These are phyloP conservation scores for Serendipita vermifera DNA, from an alignment of 768 basidiomycete species.

Conservation along the genomic window DNA sequence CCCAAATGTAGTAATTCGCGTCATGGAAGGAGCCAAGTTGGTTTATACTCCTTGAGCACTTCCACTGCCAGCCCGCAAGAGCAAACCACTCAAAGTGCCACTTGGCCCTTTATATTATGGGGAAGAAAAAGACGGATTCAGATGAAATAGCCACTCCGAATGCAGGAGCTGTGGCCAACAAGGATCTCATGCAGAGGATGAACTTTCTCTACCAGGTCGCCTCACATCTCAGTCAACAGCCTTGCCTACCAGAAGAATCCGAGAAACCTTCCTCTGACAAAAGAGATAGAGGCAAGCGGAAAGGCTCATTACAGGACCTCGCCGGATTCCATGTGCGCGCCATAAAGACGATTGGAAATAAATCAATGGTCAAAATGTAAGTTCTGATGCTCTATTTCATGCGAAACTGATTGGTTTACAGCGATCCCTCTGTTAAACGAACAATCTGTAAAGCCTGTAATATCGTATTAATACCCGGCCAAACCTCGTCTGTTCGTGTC, in stretches of 20 bases:
- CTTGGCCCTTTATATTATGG: background rate
- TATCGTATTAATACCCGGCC: background rate
- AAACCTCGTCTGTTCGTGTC: background rate
- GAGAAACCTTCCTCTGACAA: background rate
- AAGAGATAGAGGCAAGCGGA: background rate
- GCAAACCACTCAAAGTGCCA: background rate
- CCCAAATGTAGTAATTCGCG: slow-evolving; percentile 61
- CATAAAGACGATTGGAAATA: slow-evolving; percentile 3
- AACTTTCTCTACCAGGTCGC: slow-evolving; percentile 12
- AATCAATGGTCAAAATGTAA: slow-evolving; percentile 4
- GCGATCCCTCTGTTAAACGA: slow-evolving; percentile 4
- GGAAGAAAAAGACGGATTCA: slow-evolving; percentile 5
- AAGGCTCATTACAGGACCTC: background rate
- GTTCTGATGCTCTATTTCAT: background rate
- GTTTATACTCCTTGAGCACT: background rate
- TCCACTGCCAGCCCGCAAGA: background rate
- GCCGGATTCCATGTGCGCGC: background rate
- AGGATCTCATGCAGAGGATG: slow-evolving; percentile 2
- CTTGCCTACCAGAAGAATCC: background rate
- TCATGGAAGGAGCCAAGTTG: slow-evolving; percentile 33
- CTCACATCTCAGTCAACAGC: slow-evolving; percentile 6
- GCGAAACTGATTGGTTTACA: background rate
- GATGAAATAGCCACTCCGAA: background rate
- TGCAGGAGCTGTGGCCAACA: background rate
- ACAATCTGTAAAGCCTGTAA: background rate